Evolutionary conservation across 2,329 filamentous ascomycete genomes (phyloP), one percentile per base, ranked within the genome.

Genomic region (Pyricularia grisea): DNA sequence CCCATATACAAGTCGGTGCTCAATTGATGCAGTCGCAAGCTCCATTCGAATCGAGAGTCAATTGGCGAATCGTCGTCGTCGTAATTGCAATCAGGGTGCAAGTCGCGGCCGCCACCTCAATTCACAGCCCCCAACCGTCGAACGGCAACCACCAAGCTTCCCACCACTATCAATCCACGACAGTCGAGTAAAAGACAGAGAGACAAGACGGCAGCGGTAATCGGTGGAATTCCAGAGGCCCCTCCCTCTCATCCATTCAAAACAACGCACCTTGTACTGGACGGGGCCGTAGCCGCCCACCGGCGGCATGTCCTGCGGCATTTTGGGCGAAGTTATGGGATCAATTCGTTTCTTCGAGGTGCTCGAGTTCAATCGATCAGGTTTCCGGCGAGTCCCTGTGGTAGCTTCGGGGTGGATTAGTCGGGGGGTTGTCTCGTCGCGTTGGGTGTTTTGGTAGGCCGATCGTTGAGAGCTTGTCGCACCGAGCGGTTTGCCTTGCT

Each of bases 251-350:
- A 28, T 23, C 28, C 50, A 31, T 55, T 14, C 27, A n/a, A 31
- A 14, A 25, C 64, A 50, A 82, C 85, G 77, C 80, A 94, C 92
- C 89, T 97, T 97, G 86, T 97, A 99, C 83, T 99, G 95, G 74
- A 99, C 91, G 81, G 94, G 90, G 80, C 89, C 91, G 82, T 99
- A 99, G 86, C 95, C 95, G 84, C 94, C 95, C 78, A 82, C 80
- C 75, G 95, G 95, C 84, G 95, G 95, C 88, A 99, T 92, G 86
- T 99, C 95, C 87, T 98, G 94, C 84, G 92, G 90, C 94, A 98
- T 97, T 78, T 73, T 89, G 84, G 79, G 76, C 77, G 69, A 36
- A 71, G 17, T 25, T 42, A n/a, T 36, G 27, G 12, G 64, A 33
- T 42, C 30, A n/a, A n/a, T 65, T n/a, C 17, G 17, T n/a, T 42